phyloP scores from a whole-genome alignment of 345 rosid species.

The Bruguiera parviflora region DNA sequence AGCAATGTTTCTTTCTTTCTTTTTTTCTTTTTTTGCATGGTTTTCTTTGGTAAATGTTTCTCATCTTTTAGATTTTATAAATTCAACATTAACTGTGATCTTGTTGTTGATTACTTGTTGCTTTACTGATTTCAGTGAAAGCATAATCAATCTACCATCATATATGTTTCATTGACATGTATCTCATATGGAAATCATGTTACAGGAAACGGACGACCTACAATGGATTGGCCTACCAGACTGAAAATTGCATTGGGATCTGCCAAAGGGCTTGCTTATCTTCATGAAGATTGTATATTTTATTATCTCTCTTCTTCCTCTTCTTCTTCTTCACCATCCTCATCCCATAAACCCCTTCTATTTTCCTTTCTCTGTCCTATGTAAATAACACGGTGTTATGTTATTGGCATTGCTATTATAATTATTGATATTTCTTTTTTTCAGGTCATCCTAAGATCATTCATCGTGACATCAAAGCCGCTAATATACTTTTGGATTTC shows the following conservation, averaged over 20 bases:
- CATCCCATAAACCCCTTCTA: neutral
- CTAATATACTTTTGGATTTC: constrained; percentile 80
- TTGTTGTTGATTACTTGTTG: no score
- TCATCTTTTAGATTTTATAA: neutral
- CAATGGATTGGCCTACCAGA: constrained; percentile 74
- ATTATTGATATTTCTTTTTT: neutral
- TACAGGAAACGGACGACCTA: constrained; percentile 69
- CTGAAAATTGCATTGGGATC: constrained; percentile 80
- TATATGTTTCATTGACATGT: neutral
- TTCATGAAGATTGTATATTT: constrained; percentile 92
- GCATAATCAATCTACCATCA: no score
- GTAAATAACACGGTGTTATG: neutral
- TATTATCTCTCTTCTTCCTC: neutral
- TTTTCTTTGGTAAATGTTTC: neutral
- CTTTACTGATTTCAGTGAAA: no score
- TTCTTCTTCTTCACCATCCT: neutral
- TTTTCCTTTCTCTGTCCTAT: neutral
- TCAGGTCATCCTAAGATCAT: constrained; percentile 91
- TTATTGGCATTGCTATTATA: neutral
- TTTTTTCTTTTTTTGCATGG: neutral
- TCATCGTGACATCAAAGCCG: constrained; percentile 89
- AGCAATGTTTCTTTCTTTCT: neutral
- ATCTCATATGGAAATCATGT: constrained; percentile 12
- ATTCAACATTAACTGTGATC: no score
- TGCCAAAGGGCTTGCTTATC: constrained; percentile 91